Conservation (phyloP, 177 flowering plant species). For the Vitis hybrid region DNA sequence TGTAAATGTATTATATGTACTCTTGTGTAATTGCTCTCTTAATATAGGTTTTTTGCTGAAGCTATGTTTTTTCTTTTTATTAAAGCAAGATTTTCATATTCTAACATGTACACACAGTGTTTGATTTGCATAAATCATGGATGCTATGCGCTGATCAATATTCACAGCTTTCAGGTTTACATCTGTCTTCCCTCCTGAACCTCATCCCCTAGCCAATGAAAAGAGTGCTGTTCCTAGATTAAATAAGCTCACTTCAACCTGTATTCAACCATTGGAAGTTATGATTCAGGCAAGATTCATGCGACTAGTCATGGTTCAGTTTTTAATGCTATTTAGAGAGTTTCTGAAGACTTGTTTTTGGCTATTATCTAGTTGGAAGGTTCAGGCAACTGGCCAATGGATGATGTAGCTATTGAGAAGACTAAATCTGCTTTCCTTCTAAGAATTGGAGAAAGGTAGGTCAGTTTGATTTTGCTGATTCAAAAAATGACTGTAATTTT, state of each 20-base stretch:
- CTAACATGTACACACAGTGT: too few relatives aligned
- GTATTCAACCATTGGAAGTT: constrained; percentile 79
- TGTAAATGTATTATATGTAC: too few relatives aligned
- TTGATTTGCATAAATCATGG: background rate
- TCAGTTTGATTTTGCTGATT: background rate
- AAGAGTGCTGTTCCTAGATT: constrained; percentile 33
- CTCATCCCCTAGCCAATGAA: constrained; percentile 71
- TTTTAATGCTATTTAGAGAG: background rate
- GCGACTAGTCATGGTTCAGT: background rate
- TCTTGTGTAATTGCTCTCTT: too few relatives aligned
- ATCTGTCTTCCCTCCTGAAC: constrained; percentile 87
- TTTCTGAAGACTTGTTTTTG: constrained; percentile 10
- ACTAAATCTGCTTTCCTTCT: constrained; percentile 89
- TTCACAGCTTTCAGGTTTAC: constrained; percentile 81
- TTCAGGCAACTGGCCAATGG: constrained; percentile 96
- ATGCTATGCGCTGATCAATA: constrained; percentile 11
- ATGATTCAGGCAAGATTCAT: constrained; percentile 70
- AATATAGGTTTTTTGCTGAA: too few relatives aligned
- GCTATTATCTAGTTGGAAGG: constrained; percentile 76
- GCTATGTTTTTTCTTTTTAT: too few relatives aligned
- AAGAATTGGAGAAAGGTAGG: constrained; percentile 86
- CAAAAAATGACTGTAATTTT: background rate
- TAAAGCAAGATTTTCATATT: too few relatives aligned
- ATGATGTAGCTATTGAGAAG: constrained; percentile 81
- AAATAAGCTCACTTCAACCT: constrained; percentile 45